phyloP scores from a whole-genome alignment of 2,329 filamentous ascomycete species.

The Alternaria gansuensis region DNA sequence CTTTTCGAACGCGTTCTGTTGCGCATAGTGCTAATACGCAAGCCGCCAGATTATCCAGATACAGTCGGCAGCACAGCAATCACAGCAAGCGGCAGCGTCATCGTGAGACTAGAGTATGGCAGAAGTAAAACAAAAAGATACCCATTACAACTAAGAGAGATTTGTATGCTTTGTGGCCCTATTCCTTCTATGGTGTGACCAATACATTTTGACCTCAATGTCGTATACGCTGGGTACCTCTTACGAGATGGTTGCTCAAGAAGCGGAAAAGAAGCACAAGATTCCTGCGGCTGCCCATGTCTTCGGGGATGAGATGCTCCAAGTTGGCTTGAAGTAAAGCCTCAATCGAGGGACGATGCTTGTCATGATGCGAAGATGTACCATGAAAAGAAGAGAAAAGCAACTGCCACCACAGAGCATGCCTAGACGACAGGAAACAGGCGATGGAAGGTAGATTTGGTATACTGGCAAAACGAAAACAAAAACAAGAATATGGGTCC shows the following conservation, averaged over 20 bases:
- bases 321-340: not conserved
- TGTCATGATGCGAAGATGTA: not conserved
- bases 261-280: no score
- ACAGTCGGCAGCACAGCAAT: slow-evolving; percentile 38
- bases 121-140: slow-evolving; percentile 13
- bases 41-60: slow-evolving; percentile 42
- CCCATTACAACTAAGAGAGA: slow-evolving; percentile 1
- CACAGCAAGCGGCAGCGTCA: slow-evolving; percentile 31
- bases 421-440: no score
- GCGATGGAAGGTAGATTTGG: no score
- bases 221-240: no score
- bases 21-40: slow-evolving; percentile 10
- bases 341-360: not conserved
- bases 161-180: not conserved
- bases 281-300: no score
- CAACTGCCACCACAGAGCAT: not conserved
- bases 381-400: not conserved
- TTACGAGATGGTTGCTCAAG: no score
- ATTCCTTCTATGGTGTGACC: not conserved
- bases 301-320: not conserved
- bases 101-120: slow-evolving; percentile 7
- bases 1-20: not conserved
- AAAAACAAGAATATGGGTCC: no score
- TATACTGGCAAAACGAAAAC: no score
- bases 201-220: no score